Evolutionary conservation across 1,139 yeast species (phyloP).

Genomic region (Lizanozyma gosingica): DNA sequence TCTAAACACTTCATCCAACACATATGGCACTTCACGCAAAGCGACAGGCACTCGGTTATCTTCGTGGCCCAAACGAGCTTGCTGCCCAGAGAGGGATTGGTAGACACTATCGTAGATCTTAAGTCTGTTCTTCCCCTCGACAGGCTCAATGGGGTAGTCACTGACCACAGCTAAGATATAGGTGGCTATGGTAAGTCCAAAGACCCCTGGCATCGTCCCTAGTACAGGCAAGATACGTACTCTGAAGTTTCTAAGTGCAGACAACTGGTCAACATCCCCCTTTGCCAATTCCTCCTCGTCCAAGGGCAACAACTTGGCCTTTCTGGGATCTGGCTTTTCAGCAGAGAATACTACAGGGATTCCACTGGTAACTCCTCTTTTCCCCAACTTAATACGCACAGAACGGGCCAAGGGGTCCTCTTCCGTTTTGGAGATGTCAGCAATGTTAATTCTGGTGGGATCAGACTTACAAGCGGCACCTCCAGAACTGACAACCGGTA

Average conservation of each 20-base stretch:
- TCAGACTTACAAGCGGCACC: conserved; percentile 94
- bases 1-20: conserved; percentile 86
- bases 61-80: conserved; percentile 59
- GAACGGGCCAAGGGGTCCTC: conserved; percentile 92
- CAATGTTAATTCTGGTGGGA: conserved; percentile 72
- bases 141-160: conserved; percentile 81
- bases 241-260: conserved; percentile 82
- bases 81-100: conserved; percentile 82
- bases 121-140: conserved; percentile 84
- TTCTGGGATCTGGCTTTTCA: conserved; percentile 92
- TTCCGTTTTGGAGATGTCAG: conserved; percentile 70
- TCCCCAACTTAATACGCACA: conserved; percentile 74
- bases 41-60: conserved; percentile 72
- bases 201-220: conserved; percentile 95
- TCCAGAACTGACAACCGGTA: conserved; percentile 78
- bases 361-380: conserved; percentile 64
- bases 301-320: conserved; percentile 78
- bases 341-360: conserved; percentile 88
- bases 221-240: conserved; percentile 90
- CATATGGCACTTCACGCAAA: conserved; percentile 64
- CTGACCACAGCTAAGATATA: conserved; percentile 70
- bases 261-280: conserved; percentile 80
- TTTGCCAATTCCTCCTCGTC: conserved; percentile 69
- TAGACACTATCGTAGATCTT: conserved; percentile 76
- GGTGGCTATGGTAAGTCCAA: conserved; percentile 85